A percentile compares a stretch with the other conserved stretches of the same genome.
phyloP scores from a whole-genome alignment of 306 rosid genomes.

The Dryas octopetala region DNA sequence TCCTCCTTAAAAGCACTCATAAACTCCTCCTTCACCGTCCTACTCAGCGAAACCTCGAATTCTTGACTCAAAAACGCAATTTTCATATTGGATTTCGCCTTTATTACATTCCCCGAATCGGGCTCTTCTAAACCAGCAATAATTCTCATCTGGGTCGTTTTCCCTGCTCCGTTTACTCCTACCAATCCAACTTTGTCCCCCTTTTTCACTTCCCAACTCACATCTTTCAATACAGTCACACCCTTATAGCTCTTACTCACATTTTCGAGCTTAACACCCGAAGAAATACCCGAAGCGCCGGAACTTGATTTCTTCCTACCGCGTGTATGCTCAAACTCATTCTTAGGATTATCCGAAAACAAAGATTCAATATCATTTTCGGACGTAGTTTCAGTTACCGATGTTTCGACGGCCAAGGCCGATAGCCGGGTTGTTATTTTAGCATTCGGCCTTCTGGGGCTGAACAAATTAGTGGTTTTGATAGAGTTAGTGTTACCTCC shows the following conservation, averaged over 20 bases:
- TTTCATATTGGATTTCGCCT: constrained; percentile 73
- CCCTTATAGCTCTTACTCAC: constrained; percentile 76
- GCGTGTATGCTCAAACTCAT: constrained; percentile 42
- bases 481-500: constrained; percentile 32
- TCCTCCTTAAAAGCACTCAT: constrained; percentile 87
- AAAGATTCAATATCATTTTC: constrained; percentile 69
- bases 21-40: constrained; percentile 93
- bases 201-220: constrained; percentile 88
- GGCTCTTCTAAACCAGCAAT: constrained; percentile 87
- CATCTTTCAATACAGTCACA: constrained; percentile 68
- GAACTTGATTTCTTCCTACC: constrained; percentile 37
- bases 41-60: constrained; percentile 77
- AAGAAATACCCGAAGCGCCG: constrained; percentile 77
- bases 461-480: constrained; percentile 25
- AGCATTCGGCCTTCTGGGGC: constrained; percentile 25
- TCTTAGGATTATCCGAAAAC: constrained; percentile 44
- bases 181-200: constrained; percentile 93
- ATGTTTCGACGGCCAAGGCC: constrained; percentile 50
- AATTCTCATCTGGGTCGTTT: constrained; percentile 91
- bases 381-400: constrained; percentile 37
- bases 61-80: constrained; percentile 93
- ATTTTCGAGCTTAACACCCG: constrained; percentile 76
- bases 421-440: constrained; percentile 31
- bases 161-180: constrained; percentile 94
- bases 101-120: constrained; percentile 73